Conservation (phyloP, 208 protist genomes). For the Acanthamoeba royreba region DNA sequence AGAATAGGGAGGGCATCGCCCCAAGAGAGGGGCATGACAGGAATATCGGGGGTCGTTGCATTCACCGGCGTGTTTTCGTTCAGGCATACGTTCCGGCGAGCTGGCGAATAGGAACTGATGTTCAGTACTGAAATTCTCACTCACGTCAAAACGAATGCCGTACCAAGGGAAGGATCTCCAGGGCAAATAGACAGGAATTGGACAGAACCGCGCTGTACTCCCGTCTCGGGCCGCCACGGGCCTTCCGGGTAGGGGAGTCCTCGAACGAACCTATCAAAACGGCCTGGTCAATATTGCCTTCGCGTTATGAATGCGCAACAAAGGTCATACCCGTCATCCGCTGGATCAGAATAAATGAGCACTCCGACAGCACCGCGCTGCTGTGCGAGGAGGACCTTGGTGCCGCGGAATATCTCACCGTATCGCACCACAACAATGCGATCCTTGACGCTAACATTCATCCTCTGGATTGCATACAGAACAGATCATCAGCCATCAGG, state of each 20-base stretch:
- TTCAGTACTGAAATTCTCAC: too few relatives aligned
- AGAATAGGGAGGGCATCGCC: too few relatives aligned
- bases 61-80: too few relatives aligned
- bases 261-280: neutral
- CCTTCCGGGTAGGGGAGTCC: neutral
- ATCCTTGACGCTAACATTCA: neutral
- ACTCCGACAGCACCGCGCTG: neutral
- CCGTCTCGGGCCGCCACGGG: neutral
- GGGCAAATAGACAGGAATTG: conserved; percentile 50
- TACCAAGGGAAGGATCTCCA: too few relatives aligned
- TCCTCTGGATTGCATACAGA: neutral
- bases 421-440: neutral
- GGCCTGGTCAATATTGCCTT: neutral
- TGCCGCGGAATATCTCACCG: neutral
- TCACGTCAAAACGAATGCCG: too few relatives aligned
- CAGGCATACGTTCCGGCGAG: too few relatives aligned
- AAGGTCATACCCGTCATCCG: neutral
- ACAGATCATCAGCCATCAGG: neutral
- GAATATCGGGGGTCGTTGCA: too few relatives aligned
- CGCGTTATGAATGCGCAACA: neutral
- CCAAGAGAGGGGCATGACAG: too few relatives aligned
- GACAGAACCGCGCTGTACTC: conserved; percentile 46
- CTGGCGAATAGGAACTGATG: too few relatives aligned
- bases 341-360: conserved; percentile 39
- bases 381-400: conserved; percentile 1